A percentile compares a stretch with the other conserved stretches of the same genome.
Conservation (phyloP, 2,329 filamentous ascomycete species). For the Pseudogymnoascus sp. region DNA sequence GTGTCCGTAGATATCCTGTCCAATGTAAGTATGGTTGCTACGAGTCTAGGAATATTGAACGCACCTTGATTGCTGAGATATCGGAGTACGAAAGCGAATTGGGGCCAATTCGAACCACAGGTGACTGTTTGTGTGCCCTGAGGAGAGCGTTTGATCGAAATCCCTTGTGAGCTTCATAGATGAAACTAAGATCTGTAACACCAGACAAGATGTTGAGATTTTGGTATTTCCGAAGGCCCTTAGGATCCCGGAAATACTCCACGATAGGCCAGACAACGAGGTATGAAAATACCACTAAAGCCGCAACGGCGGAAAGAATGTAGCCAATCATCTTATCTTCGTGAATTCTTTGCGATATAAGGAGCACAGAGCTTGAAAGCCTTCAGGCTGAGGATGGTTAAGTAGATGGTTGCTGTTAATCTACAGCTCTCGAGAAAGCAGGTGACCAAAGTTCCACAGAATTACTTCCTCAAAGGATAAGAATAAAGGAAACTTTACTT, state of each 20-base stretch:
- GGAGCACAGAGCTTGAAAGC: too few relatives aligned
- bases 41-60: background rate
- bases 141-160: slow-evolving; percentile 37
- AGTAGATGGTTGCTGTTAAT: too few relatives aligned
- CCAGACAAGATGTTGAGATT: slow-evolving; percentile 37
- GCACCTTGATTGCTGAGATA: slow-evolving; percentile 34
- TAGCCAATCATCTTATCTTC: slow-evolving; percentile 14
- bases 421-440: too few relatives aligned
- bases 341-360: too few relatives aligned
- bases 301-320: slow-evolving; percentile 1
- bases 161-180: slow-evolving; percentile 36
- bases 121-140: slow-evolving; percentile 39
- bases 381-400: too few relatives aligned
- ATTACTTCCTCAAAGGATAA: too few relatives aligned
- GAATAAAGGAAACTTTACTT: too few relatives aligned
- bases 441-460: too few relatives aligned
- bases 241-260: slow-evolving; percentile 38
- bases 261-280: slow-evolving; percentile 35
- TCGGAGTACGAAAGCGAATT: slow-evolving; percentile 38
- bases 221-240: slow-evolving; percentile 42
- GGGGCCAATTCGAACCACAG: slow-evolving; percentile 39
- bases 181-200: slow-evolving; percentile 40
- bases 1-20: slow-evolving; percentile 44
- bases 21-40: too few relatives aligned
- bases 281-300: slow-evolving; percentile 20